These are phyloP conservation scores for Phytophthora pisi DNA, from an alignment of 352 stramenopile species.

Conservation along the genomic window DNA sequence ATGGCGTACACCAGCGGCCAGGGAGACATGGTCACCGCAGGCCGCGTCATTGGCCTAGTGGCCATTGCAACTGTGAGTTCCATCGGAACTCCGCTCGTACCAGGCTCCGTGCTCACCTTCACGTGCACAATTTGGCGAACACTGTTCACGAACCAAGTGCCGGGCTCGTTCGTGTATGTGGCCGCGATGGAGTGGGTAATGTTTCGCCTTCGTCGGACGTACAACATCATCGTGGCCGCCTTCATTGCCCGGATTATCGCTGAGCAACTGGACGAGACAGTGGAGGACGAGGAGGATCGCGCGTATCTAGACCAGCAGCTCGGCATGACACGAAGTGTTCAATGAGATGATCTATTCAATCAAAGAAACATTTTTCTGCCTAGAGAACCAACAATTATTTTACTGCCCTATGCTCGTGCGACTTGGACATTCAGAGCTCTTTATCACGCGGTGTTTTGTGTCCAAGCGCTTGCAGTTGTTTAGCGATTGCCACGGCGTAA, in stretches of 20 bases:
- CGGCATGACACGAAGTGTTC: slow-evolving; percentile 29
- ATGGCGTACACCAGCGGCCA: slow-evolving; percentile 67
- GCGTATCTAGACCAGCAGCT: slow-evolving; percentile 46
- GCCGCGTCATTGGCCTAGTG: slow-evolving; percentile 48
- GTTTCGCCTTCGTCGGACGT: slow-evolving; percentile 56
- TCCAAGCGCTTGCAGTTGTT: slow-evolving; percentile 25
- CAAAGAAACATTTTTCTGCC: not conserved
- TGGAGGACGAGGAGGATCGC: slow-evolving; percentile 73
- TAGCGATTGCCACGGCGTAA: slow-evolving; percentile 27
- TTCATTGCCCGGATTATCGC: slow-evolving; percentile 73
- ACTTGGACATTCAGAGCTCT: not conserved
- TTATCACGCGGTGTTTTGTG: slow-evolving; percentile 10
- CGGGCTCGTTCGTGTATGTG: slow-evolving; percentile 50
- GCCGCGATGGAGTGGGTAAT: slow-evolving; percentile 59
- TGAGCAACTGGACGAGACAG: slow-evolving; percentile 73
- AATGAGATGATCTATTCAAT: not conserved
- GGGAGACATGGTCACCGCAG: slow-evolving; percentile 45
- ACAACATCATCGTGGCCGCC: slow-evolving; percentile 69
- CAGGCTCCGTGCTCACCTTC: slow-evolving; percentile 49
- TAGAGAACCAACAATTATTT: not conserved
- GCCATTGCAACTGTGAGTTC: slow-evolving; percentile 56
- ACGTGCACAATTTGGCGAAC: slow-evolving; percentile 62
- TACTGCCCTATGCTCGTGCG: not conserved
- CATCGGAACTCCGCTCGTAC: slow-evolving; percentile 47
- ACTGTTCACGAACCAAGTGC: slow-evolving; percentile 47